Conservation (phyloP, 2,329 filamentous ascomycete genomes). For the Fusarium tanahbumbuense region DNA sequence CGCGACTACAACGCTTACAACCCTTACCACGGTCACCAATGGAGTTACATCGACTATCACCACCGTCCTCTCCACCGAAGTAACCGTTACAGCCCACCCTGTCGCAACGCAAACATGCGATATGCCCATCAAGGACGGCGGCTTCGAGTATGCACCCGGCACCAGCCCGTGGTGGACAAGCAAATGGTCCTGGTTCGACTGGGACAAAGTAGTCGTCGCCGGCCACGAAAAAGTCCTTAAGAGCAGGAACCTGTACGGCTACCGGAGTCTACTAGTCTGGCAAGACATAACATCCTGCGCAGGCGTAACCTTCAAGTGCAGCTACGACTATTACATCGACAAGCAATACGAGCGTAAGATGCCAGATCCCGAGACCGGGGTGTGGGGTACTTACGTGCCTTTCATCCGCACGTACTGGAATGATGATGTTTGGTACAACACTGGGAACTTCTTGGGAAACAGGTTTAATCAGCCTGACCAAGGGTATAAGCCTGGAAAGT, state of each 20-base stretch:
- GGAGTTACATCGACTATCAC: constrained; percentile 11
- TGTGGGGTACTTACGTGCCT: too few species aligned
- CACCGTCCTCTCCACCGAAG: not conserved
- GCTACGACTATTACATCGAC: constrained; percentile 17
- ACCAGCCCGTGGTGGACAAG: not conserved
- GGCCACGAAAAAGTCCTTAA: not conserved
- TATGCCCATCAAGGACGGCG: constrained; percentile 16
- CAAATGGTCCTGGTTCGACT: not conserved
- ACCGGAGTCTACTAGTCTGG: not conserved
- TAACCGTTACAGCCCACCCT: constrained; percentile 7
- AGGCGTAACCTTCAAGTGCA: constrained; percentile 8
- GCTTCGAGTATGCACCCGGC: not conserved
- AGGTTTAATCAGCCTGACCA: not conserved
- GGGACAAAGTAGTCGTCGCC: not conserved
- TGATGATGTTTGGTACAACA: not conserved
- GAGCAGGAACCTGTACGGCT: not conserved
- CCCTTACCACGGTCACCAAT: constrained; percentile 3
- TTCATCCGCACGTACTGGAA: constrained; percentile 15
- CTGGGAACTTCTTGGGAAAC: accelerated
- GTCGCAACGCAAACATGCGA: constrained; percentile 1
- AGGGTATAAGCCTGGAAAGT: not conserved
- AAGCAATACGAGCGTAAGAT: not conserved
- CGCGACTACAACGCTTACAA: not conserved
- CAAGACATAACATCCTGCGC: constrained; percentile 8
- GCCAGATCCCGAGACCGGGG: too few species aligned